A percentile compares a stretch with the other conserved stretches of the same genome.
These are phyloP conservation scores for Adansonia madagascariensis DNA, from an alignment of 441 rosid genomes.

Conservation along the genomic window DNA sequence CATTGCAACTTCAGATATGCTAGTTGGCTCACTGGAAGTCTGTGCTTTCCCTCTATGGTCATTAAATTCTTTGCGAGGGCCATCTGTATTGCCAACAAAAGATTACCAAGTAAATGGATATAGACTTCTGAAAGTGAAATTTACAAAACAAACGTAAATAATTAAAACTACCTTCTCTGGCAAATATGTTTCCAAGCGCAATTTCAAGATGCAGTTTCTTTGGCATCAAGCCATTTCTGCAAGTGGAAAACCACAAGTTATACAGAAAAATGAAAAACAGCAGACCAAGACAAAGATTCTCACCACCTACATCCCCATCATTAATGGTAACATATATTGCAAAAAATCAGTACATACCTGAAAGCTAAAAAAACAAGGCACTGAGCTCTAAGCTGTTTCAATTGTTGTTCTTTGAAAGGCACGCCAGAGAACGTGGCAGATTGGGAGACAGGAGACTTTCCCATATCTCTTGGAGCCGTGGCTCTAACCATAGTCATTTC, in stretches of 20 bases:
- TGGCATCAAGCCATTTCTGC: constrained; percentile 79
- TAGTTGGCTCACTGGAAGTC: constrained; percentile 51
- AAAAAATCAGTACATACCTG: constrained; percentile 48
- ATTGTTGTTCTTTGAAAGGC: constrained; percentile 88
- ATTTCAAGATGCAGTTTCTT: constrained; percentile 89
- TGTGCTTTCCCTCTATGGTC: constrained; percentile 64
- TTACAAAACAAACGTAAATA: constrained; percentile 4
- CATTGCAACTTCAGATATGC: constrained; percentile 49
- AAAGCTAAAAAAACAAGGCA: constrained; percentile 94
- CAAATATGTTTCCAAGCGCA: constrained; percentile 72
- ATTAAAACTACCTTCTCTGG: constrained; percentile 69
- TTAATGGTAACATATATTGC: constrained; percentile 23
- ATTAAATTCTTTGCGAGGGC: constrained; percentile 54
- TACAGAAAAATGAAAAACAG: background rate
- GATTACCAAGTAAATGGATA: constrained; percentile 32
- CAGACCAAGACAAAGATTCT: constrained; percentile 17
- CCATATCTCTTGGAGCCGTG: constrained; percentile 62
- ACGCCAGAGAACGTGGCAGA: constrained; percentile 48
- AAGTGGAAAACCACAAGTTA: constrained; percentile 31
- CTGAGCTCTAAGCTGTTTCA: constrained; percentile 96
- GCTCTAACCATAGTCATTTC: constrained; percentile 56
- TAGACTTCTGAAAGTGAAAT: constrained; percentile 25
- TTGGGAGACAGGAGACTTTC: constrained; percentile 63
- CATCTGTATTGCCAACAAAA: constrained; percentile 58
- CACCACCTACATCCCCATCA: background rate